phyloP scores from a whole-genome alignment of 1,284 basidiomycete genomes.

The Pseudozyma tsukubaensis region DNA sequence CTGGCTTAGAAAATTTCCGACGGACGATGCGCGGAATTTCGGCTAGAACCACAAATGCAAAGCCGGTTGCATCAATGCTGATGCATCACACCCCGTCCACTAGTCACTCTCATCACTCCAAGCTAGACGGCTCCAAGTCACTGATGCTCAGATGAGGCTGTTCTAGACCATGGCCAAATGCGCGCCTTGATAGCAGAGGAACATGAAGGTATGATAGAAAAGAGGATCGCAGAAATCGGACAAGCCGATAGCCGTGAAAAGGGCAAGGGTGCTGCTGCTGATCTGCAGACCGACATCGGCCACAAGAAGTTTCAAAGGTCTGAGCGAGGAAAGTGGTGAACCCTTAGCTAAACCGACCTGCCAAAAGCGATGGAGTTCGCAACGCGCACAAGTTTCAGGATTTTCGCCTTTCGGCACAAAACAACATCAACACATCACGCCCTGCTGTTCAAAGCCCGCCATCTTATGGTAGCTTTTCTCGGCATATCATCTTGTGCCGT shows the following conservation, averaged over 20 bases:
- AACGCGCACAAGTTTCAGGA: no score
- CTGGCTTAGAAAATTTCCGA: slow-evolving; percentile 8
- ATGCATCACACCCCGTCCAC: no score
- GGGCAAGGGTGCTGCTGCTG: not conserved
- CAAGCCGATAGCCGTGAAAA: slow-evolving; percentile 1
- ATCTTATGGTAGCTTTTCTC: not conserved
- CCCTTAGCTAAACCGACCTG: not conserved
- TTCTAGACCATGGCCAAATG: not conserved
- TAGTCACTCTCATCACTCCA: no score
- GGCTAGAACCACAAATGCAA: slow-evolving; percentile 1
- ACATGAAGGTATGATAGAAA: not conserved
- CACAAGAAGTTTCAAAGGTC: not conserved
- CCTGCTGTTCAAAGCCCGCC: no score
- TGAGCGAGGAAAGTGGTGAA: slow-evolving; percentile 1
- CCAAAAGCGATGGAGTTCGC: not conserved
- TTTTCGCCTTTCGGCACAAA: not conserved
- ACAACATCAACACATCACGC: no score
- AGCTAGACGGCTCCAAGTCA: no score
- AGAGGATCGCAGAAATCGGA: not conserved
- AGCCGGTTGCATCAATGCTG: slow-evolving; percentile 2
- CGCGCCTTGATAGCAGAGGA: not conserved
- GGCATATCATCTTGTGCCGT: slow-evolving; percentile 12
- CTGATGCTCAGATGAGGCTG: not conserved
- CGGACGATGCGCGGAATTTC: slow-evolving; percentile 12
- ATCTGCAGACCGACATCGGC: slow-evolving; percentile 7